Base-by-base conservation (phyloP, 2,329 filamentous ascomycete species). In the Pseudogymnoascus sp. region DNA sequence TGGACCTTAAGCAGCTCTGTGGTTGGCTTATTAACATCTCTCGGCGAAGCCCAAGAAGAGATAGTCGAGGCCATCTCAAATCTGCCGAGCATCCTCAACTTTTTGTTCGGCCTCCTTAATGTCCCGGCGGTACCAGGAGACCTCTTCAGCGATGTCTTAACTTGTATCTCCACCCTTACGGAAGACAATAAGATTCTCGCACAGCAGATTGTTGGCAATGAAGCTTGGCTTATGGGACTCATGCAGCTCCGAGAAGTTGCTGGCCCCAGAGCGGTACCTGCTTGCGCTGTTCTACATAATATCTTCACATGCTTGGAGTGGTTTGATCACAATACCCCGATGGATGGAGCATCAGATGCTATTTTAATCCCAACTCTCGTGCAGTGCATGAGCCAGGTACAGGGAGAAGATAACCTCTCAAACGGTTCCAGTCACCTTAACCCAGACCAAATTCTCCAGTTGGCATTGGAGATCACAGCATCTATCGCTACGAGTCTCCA, bases 221-320 rank as follows among this genome's bases (percentile, higher is more conserved):
- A 76, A 48, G 72, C 76, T 21, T 80, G 78, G 68, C 81, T 84
- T 64, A 77, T 80, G 13, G 72, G 76, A 4, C 74, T 88, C 29
- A 69, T 79, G 31, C 70, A 75, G 18, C 72, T 86, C 52, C 80
- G 79, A 63, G 75, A 79, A 18, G 71, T 75, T n/a, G 74, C 74
- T 35, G 79, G 75, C 31, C 73, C 79, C 15, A 78, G 78, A 62
- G 80, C 79, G 1, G 78, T 86, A 35, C 73, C 86, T 7, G 79
- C 84, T 6, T 87, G 84, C 59, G 82, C 82, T 12, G 77, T 86
- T 21, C 76, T 88, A 10, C 85, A 88, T 70, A 87, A 87, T 65
- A 72, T 87, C 36, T 87, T 85, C 69, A 72, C 79, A 5, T 74
- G 78, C 2, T 76, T 82, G 66, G 73, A 79, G 62, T 83, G 80